These are phyloP conservation scores for Zygoascus flipseniorum DNA, from an alignment of 805 yeast species.

Conservation along the genomic window DNA sequence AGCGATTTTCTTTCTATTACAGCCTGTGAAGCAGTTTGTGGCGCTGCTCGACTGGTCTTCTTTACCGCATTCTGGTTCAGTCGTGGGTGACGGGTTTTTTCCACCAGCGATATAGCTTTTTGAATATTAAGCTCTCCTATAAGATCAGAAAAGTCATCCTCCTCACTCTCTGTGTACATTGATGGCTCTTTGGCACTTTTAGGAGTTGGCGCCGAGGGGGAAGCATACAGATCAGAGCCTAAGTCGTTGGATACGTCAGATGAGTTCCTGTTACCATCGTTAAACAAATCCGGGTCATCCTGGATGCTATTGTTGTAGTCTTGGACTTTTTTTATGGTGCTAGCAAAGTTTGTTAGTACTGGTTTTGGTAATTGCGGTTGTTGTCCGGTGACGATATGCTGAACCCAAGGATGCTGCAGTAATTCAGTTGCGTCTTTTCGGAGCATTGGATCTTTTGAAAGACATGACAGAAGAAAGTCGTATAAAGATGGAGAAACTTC, in stretches of 20 bases:
- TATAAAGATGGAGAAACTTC: slow-evolving; percentile 33
- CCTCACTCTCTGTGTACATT: slow-evolving; percentile 9
- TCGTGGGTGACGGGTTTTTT: background rate
- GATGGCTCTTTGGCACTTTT: background rate
- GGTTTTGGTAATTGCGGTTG: background rate
- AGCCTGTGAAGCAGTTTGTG: background rate
- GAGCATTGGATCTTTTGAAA: slow-evolving; percentile 56
- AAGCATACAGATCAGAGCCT: background rate
- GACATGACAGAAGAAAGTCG: slow-evolving; percentile 60
- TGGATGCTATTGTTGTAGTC: background rate
- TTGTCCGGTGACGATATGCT: background rate
- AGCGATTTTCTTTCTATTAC: background rate
- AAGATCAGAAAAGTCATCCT: slow-evolving; percentile 16
- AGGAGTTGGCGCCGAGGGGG: background rate
- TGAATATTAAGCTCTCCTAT: slow-evolving; percentile 11
- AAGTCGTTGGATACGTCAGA: background rate
- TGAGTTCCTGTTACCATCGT: background rate
- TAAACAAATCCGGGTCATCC: background rate
- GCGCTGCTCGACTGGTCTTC: background rate
- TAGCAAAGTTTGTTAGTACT: background rate
- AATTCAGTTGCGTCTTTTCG: slow-evolving; percentile 50
- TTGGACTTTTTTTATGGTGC: background rate
- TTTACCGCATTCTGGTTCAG: background rate
- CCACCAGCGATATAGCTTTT: background rate
- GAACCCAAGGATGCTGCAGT: slow-evolving; percentile 55